phyloP scores from a whole-genome alignment of 176 grass and related monocot species.

The Avena insularis region DNA sequence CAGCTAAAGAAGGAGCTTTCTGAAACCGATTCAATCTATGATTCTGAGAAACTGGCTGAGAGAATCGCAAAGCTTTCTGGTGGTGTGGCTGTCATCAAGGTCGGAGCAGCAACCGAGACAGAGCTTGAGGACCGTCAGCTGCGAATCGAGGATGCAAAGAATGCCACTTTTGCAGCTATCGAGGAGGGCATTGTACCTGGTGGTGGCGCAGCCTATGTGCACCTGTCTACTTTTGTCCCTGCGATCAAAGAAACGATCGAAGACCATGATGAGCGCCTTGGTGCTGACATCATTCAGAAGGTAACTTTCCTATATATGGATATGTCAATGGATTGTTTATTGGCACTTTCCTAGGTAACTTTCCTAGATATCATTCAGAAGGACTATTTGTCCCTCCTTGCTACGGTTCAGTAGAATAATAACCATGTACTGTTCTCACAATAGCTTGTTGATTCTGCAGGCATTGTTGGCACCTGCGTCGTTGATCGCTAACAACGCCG shows the following conservation, averaged over 20 bases:
- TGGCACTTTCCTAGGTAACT: conserved; percentile 9
- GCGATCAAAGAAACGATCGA: conserved; percentile 54
- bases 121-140: conserved; percentile 71
- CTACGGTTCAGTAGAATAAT: neutral
- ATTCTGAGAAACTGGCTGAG: conserved; percentile 60
- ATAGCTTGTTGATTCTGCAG: conserved; percentile 28
- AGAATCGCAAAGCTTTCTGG: conserved; percentile 67
- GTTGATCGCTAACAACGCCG: conserved; percentile 64
- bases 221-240: conserved; percentile 58
- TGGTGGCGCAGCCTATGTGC: conserved; percentile 61
- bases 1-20: conserved; percentile 70
- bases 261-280: conserved; percentile 63
- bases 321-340: neutral
- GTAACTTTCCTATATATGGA: conserved; percentile 27
- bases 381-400: neutral
- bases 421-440: neutral
- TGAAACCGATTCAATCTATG: conserved; percentile 61
- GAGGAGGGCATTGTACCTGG: conserved; percentile 78
- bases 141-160: conserved; percentile 65
- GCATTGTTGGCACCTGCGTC: conserved; percentile 58
- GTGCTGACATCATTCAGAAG: conserved; percentile 69
- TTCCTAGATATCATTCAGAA: neutral
- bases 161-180: conserved; percentile 61
- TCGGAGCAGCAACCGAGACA: conserved; percentile 66
- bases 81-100: conserved; percentile 78